Evolutionary conservation across 805 yeast genomes (phyloP), one percentile per base, ranked within the genome.

Genomic region (Metschnikowia kofuensis): DNA sequence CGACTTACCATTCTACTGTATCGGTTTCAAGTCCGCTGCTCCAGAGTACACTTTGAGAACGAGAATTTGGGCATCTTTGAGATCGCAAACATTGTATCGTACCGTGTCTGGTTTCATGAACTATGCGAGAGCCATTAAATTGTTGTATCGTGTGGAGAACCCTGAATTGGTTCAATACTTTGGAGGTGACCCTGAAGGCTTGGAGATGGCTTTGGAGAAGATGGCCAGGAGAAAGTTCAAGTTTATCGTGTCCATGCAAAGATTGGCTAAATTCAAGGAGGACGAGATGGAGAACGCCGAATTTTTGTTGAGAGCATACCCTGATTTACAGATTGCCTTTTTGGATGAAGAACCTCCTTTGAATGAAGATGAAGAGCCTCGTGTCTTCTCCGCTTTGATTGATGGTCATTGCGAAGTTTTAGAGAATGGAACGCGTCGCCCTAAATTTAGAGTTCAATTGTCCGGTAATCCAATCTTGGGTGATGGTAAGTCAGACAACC

Each of bases 111-210:
- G 78, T 38, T 74, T 74, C 57, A 72, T 73, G 77, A 73, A 74
- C 54, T 72, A 74, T 52, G 75, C 77, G 10, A 65, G 76, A 61
- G 78, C 78, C 14, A 72, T 73, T 48, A 73, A 74, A 55, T 65
- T 73, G 54, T 65, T 73, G 45, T 72, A 41, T 60, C 77, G 77
- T 51, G 79, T 77, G 35, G 82, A 80, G 60, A 71, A 70, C 62
- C 71, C 73, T 34, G 70, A 69, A 68, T 84, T 89, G 67, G 96
- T 91, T 53, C 97, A 94, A 77, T 89, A 91, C 90, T 92, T 91
- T 67, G 98, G 97, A 60, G 98, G 98, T 61, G 95, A 92, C 68
- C 96, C 97, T 51, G 98, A 92, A 74, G 95, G 96, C 61, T 79
- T 83, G 56, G 98, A 94, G 76, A 83, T 90, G 71, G 98, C 95